Percentiles rank a stretch among this genome's conserved stretches.
Conservation (phyloP, 2,329 filamentous ascomycete genomes). For the Fusarium globosum region DNA sequence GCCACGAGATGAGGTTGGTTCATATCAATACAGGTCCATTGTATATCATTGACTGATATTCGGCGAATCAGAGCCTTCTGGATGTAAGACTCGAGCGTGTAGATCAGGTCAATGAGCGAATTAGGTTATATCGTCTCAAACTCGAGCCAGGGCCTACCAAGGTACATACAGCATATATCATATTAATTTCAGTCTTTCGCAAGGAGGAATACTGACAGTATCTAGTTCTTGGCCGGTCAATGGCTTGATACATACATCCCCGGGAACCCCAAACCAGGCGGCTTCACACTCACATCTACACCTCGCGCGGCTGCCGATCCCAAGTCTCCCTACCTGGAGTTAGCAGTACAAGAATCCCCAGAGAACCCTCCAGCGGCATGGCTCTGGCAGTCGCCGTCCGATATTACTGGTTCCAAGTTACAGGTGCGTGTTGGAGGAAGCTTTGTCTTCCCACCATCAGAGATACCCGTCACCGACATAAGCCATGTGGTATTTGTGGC, state of each 20-base stretch:
- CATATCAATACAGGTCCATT: not conserved
- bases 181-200: not conserved
- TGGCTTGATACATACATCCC: conserved; percentile 89
- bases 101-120: conserved; percentile 71
- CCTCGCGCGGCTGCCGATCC: conserved; percentile 65
- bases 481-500: conserved; percentile 77
- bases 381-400: conserved; percentile 71
- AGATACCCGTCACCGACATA: conserved; percentile 55
- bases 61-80: conserved; percentile 61
- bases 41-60: not conserved
- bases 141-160: conserved; percentile 62
- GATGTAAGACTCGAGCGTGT: conserved; percentile 70
- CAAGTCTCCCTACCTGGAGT: conserved; percentile 70
- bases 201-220: not conserved
- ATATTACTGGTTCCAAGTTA: conserved; percentile 70
- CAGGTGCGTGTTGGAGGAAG: conserved; percentile 80
- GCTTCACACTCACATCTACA: conserved; percentile 87
- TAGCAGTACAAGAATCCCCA: conserved; percentile 80
- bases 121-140: conserved; percentile 75
- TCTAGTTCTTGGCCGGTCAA: conserved; percentile 81
- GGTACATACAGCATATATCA: conserved; percentile 50
- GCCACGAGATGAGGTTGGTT: conserved; percentile 70
- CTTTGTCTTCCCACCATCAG: conserved; percentile 79
- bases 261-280: conserved; percentile 74
- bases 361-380: conserved; percentile 79